Conservation (phyloP, 257 asterid genomes). For the Solanum virginianum region DNA sequence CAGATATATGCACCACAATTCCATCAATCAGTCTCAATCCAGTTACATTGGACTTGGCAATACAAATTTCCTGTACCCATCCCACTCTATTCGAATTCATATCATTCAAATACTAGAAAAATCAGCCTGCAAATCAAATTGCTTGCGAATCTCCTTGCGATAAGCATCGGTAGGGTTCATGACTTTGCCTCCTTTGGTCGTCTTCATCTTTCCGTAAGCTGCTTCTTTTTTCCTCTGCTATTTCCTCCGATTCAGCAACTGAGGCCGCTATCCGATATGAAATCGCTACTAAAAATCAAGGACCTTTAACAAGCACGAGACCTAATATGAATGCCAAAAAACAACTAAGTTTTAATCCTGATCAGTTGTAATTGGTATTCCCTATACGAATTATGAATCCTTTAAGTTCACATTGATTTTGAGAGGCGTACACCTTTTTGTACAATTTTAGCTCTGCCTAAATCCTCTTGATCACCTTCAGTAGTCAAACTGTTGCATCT, state of each 20-base stretch:
- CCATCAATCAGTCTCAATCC: background rate
- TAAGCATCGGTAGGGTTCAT: slow-evolving; percentile 99
- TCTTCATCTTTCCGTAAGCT: slow-evolving; percentile 56
- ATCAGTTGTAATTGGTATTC: background rate
- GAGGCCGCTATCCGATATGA: background rate
- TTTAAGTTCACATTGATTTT: background rate
- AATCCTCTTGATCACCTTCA: background rate
- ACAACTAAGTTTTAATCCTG: background rate
- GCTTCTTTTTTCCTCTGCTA: background rate
- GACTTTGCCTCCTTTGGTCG: slow-evolving; percentile 96
- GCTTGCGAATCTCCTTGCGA: slow-evolving; percentile 85
- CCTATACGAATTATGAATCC: background rate
- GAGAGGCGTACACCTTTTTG: background rate
- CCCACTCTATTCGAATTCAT: background rate
- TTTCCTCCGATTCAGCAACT: background rate
- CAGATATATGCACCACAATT: background rate
- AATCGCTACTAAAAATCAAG: background rate
- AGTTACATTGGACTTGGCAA: background rate
- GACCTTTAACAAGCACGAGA: background rate
- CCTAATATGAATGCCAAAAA: background rate
- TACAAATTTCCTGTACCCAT: background rate
- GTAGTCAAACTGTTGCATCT: background rate
- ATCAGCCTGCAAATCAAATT: background rate
- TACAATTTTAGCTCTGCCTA: background rate
- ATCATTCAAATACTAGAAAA: background rate